Base-by-base conservation (phyloP, 208 protist genomes). In the Trichomonas vaginalis region DNA sequence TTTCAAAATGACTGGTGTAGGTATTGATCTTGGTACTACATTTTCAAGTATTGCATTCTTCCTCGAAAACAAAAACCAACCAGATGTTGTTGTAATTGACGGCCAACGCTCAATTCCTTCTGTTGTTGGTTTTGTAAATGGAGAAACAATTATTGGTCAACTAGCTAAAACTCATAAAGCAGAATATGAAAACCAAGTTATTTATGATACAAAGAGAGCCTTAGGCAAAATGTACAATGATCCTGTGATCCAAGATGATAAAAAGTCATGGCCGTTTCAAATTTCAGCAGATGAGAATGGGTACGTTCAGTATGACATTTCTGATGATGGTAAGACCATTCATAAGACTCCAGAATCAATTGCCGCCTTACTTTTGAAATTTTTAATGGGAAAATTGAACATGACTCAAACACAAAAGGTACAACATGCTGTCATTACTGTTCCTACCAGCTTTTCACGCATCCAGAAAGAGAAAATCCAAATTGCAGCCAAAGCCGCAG, bases 121-220 rank as follows among this genome's bases (percentile, higher is more conserved):
- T 82, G 97, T 96, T 83, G 97, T 97, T 90, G 96, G 90, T 47
- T 97, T 97, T 96, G 97, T 96, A 6, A 96, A 97, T 32, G 61
- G 46, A 15, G 97, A 97, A 95, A 96, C 97, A 80, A 86, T 97
- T 21, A 97, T 97, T 48, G 97, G 97, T 96, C 97, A 98, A 86
- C 96, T 97, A 12, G 97, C 97, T 61, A 98, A 98, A 95, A 97
- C 96, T 92, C 98, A 98, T 96, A 97, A 97, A 23, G 96, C 98
- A n/a, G 96, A 98, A 96, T 98, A 98, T 96, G 98, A 98, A 47
- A 56, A 96, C 51, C 98, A 98, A 97, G 98, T 98, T 4, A 96
- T 99, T 45, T 98, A 98, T 96, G 98, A 98, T 96, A 97, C 98
- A 80, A 99, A 99, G 97, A 97, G 98, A 80, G 96, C 98, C 1